A percentile compares a stretch with the other conserved stretches of the same genome.
phyloP scores from a whole-genome alignment of 140 eudicot species.

The Stevia rebaudiana region DNA sequence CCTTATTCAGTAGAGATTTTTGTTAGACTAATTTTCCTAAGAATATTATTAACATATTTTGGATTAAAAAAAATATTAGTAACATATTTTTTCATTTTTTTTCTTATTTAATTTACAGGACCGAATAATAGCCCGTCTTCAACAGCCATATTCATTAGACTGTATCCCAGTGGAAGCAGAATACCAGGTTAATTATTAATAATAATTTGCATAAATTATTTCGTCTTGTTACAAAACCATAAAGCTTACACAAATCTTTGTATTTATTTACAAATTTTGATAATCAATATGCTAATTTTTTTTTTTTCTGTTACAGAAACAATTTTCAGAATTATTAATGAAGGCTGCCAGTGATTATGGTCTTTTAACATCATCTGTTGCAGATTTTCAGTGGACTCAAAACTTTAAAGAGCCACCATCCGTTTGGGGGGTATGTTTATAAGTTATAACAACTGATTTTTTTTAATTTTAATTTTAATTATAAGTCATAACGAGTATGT shows the following conservation, averaged over 20 bases:
- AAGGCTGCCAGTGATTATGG: slow-evolving; percentile 99
- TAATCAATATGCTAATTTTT: slow-evolving; percentile 3
- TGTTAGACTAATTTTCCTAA: background rate
- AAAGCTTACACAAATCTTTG: background rate
- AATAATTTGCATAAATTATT: background rate
- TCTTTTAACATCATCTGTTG: slow-evolving; percentile 80
- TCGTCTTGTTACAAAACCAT: background rate
- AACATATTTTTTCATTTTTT: too few species aligned
- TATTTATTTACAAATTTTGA: background rate
- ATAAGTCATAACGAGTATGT: background rate
- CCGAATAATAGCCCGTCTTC: slow-evolving; percentile 96
- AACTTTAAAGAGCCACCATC: slow-evolving; percentile 97
- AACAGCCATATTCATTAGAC: slow-evolving; percentile 95
- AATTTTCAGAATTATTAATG: slow-evolving; percentile 91
- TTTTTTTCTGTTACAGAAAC: slow-evolving; percentile 56
- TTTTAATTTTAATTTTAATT: background rate
- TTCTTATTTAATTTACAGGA: slow-evolving; percentile 48
- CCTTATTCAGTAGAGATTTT: background rate
- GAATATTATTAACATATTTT: too few species aligned
- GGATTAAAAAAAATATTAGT: too few species aligned
- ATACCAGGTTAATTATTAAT: slow-evolving; percentile 58
- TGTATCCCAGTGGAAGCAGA: slow-evolving; percentile 99
- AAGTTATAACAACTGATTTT: too few species aligned
- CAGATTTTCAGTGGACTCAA: slow-evolving; percentile 97
- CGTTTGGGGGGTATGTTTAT: slow-evolving; percentile 84